Conservation (phyloP, 1,284 basidiomycete species). For the Porogramme epimiltina region DNA sequence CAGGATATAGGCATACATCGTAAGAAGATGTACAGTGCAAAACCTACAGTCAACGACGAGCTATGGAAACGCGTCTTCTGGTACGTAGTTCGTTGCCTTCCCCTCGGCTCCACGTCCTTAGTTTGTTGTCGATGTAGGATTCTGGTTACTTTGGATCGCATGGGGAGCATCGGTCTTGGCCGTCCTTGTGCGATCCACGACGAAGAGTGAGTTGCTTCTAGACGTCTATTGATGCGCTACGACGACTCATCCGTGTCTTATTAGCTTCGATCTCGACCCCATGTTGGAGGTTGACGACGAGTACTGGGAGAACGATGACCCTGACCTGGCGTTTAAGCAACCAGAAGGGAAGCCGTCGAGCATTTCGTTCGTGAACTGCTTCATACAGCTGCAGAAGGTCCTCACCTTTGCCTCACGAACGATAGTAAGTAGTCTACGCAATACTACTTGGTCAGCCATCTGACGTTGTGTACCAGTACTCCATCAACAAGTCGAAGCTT, state of each 20-base stretch:
- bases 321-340: constrained; percentile 46
- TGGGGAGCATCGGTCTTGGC: constrained; percentile 58
- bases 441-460: too few species aligned
- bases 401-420: constrained; percentile 62
- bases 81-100: constrained; percentile 13
- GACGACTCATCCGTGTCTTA: not conserved
- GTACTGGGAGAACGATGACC: constrained; percentile 57
- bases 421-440: constrained; percentile 44
- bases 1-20: constrained; percentile 69
- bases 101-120: not conserved
- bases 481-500: constrained; percentile 24
- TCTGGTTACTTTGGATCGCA: constrained; percentile 50
- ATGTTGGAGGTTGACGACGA: constrained; percentile 75
- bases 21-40: constrained; percentile 43
- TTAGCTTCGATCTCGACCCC: constrained; percentile 66
- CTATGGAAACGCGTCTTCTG: constrained; percentile 72
- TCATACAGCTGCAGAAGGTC: constrained; percentile 63
- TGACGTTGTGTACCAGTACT: constrained; percentile 22
- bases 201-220: constrained; percentile 52
- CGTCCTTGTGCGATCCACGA: constrained; percentile 68
- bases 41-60: constrained; percentile 56
- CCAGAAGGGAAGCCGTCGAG: constrained; percentile 54
- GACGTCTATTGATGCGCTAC: not conserved
- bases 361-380: constrained; percentile 58
- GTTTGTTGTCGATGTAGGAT: constrained; percentile 37